phyloP scores from a whole-genome alignment of 306 rosid species.

The Erythrophleum fordii region DNA sequence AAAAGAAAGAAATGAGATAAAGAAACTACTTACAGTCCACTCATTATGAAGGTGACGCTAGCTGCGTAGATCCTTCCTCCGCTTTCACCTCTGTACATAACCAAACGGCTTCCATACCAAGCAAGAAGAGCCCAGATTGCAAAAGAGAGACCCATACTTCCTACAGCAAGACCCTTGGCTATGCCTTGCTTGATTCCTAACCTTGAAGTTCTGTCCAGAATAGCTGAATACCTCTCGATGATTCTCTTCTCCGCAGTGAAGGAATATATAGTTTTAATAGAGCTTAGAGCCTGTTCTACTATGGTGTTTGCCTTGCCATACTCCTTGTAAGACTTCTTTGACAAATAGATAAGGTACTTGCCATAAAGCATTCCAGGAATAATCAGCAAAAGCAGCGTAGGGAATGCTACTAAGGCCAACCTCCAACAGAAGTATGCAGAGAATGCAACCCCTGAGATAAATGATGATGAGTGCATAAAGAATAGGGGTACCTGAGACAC shows the following conservation, averaged over 20 bases:
- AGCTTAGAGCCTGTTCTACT: constrained; percentile 80
- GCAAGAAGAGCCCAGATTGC: constrained; percentile 95
- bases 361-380: constrained; percentile 93
- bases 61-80: constrained; percentile 95
- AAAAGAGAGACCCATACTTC: constrained; percentile 82
- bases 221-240: constrained; percentile 61
- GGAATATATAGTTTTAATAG: constrained; percentile 77
- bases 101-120: constrained; percentile 97
- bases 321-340: constrained; percentile 61
- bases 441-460: constrained; percentile 77
- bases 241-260: constrained; percentile 86
- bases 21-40: constrained; percentile 74
- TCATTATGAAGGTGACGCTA: constrained; percentile 78
- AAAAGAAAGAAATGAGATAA: neutral
- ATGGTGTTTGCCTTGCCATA: constrained; percentile 73
- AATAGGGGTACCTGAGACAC: constrained; percentile 73
- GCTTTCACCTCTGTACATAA: constrained; percentile 85
- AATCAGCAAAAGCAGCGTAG: constrained; percentile 74
- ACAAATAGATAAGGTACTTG: constrained; percentile 68
- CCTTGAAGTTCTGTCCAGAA: constrained; percentile 65
- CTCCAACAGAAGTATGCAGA: constrained; percentile 87
- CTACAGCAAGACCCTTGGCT: constrained; percentile 89
- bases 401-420: constrained; percentile 75
- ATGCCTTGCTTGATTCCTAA: constrained; percentile 90
- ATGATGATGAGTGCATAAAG: constrained; percentile 85